Conservation (phyloP, 768 basidiomycete species). For the Hygrophoropsis aurantiaca region DNA sequence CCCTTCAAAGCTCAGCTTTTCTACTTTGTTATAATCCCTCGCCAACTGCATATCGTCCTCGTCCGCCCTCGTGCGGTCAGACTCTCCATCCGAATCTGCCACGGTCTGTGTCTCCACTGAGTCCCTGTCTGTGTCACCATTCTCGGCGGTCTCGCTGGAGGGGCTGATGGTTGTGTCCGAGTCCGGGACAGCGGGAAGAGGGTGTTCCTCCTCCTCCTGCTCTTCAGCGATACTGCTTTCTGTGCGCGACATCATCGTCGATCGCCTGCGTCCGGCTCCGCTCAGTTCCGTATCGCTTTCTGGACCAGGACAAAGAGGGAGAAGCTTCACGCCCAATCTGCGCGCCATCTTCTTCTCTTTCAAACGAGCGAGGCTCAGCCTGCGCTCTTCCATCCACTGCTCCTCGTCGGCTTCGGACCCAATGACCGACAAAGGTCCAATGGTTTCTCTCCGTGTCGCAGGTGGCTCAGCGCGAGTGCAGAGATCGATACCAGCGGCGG, state of each 20-base stretch:
- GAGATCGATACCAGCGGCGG: conserved; percentile 51
- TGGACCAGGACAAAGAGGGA: conserved; percentile 13
- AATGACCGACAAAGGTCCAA: conserved; percentile 4
- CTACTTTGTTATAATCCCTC: too few relatives aligned
- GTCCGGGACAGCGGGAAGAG: too few relatives aligned
- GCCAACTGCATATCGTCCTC: too few relatives aligned
- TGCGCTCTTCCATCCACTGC: conserved; percentile 36
- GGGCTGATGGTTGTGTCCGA: conserved; percentile 2
- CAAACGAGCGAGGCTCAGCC: conserved; percentile 28
- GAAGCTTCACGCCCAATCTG: conserved; percentile 22
- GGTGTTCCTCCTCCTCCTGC: conserved; percentile 15
- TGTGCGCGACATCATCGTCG: conserved; percentile 23
- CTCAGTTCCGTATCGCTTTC: neutral
- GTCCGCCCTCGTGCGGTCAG: conserved; percentile 12
- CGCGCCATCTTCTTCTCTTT: conserved; percentile 32
- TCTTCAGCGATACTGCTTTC: conserved; percentile 31
- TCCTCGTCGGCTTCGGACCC: conserved; percentile 24
- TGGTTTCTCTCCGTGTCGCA: conserved; percentile 3
- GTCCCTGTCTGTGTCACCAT: conserved; percentile 18
- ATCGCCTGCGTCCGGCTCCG: neutral
- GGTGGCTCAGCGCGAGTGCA: conserved; percentile 19
- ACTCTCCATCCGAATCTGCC: conserved; percentile 22
- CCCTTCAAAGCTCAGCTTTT: too few relatives aligned
- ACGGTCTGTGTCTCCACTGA: conserved; percentile 24
- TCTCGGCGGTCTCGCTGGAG: conserved; percentile 10